Evolutionary conservation across 371 early-diverging fungal species (phyloP).

Genomic region (Mortierella sp.): DNA sequence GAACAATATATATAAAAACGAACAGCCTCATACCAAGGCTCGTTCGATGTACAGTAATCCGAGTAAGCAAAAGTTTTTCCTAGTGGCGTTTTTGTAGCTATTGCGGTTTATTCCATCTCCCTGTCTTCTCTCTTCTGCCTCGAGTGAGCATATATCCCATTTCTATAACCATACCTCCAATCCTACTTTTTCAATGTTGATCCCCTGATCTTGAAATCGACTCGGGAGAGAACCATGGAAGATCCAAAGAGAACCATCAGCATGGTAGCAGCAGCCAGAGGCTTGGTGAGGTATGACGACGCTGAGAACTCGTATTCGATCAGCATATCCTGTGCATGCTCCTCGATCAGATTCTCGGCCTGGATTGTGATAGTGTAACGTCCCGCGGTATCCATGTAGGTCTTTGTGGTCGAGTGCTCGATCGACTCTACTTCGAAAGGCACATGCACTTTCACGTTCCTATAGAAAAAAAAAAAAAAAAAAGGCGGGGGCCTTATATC

Average conservation of each 20-base stretch:
- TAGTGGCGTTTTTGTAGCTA: too few relatives aligned
- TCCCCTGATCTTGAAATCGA: constrained; percentile 46
- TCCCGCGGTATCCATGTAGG: constrained; percentile 85
- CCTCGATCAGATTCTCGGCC: constrained; percentile 74
- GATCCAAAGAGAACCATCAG: constrained; percentile 39
- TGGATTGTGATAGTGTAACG: constrained; percentile 74
- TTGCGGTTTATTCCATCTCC: background rate
- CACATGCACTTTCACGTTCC: constrained; percentile 68
- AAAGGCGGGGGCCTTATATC: background rate
- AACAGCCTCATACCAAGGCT: too few relatives aligned
- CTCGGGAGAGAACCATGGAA: constrained; percentile 34
- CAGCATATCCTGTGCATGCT: constrained; percentile 63
- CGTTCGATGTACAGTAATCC: too few relatives aligned
- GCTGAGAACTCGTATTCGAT: constrained; percentile 38
- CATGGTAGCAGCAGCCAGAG: constrained; percentile 46
- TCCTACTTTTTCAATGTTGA: constrained; percentile 29
- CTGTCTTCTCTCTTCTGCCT: background rate
- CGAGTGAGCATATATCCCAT: background rate
- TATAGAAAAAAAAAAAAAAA: constrained; percentile 9
- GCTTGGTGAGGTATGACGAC: constrained; percentile 41
- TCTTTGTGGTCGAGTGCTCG: constrained; percentile 62
- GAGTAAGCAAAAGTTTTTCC: too few relatives aligned
- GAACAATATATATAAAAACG: too few relatives aligned
- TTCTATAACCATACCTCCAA: background rate
- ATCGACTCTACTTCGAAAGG: constrained; percentile 70